Conservation (phyloP, 2,329 filamentous ascomycete genomes). For the Pseudocercospora pini-densiflorae region DNA sequence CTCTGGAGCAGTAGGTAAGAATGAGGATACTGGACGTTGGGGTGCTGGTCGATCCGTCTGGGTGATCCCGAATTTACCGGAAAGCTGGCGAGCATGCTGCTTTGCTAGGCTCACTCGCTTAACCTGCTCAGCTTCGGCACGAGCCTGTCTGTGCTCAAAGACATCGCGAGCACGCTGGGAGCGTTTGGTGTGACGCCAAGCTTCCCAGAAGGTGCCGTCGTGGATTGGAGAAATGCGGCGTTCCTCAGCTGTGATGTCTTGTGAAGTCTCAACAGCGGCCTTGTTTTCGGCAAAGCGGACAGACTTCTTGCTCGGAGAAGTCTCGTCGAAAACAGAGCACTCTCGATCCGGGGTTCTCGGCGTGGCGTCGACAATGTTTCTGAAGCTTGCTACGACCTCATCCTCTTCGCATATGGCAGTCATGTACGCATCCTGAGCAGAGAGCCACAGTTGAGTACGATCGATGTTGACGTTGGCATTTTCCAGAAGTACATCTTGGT, state of each 20-base stretch:
- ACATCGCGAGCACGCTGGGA: conserved; percentile 69
- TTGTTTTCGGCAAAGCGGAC: conserved; percentile 64
- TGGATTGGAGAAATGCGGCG: conserved; percentile 42
- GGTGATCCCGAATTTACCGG: conserved; percentile 82
- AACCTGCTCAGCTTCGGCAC: conserved; percentile 87
- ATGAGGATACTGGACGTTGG: conserved; percentile 51
- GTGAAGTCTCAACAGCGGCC: conserved; percentile 13
- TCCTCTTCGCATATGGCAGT: conserved; percentile 40
- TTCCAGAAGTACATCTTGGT: conserved; percentile 73
- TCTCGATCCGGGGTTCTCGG: conserved; percentile 38
- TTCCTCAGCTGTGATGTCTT: conserved; percentile 6
- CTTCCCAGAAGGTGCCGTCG: conserved; percentile 75
- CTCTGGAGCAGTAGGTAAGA: conserved; percentile 45
- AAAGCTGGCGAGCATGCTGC: conserved; percentile 77
- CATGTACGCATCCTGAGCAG: conserved; percentile 75
- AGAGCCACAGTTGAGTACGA: conserved; percentile 84
- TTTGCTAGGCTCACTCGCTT: conserved; percentile 75
- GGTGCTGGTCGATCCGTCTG: conserved; percentile 48
- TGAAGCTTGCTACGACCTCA: conserved; percentile 36
- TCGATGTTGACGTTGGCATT: conserved; percentile 75
- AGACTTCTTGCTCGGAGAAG: conserved; percentile 66
- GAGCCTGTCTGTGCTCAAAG: conserved; percentile 81
- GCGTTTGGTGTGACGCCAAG: conserved; percentile 64
- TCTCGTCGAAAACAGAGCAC: conserved; percentile 27
- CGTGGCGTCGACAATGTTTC: conserved; percentile 34